Evolutionary conservation across 1,284 basidiomycete genomes (phyloP).

Genomic region (Pseudozyma thailandica): DNA sequence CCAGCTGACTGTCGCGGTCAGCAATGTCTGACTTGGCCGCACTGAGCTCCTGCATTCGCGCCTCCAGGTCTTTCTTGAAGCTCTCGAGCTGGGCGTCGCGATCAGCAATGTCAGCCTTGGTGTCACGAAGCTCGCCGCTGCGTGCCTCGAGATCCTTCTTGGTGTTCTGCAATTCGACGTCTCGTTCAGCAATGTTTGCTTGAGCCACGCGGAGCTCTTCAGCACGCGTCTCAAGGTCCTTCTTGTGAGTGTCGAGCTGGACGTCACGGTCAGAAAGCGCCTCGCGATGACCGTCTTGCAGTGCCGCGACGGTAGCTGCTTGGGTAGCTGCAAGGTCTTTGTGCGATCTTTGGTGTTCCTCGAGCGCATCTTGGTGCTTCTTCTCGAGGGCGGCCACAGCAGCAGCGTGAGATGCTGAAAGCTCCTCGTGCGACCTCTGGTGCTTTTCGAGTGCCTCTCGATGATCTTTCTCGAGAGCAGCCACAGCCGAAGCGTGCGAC

Average conservation of each 20-base stretch:
- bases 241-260: conserved; percentile 13
- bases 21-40: conserved; percentile 27
- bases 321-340: conserved; percentile 21
- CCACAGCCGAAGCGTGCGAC: conserved; percentile 2
- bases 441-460: conserved; percentile 5
- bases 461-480: conserved; percentile 1
- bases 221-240: conserved; percentile 10
- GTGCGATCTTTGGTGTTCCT: conserved; percentile 18
- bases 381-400: conserved; percentile 20
- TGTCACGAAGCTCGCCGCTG: conserved; percentile 15
- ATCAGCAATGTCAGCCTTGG: conserved; percentile 20
- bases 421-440: conserved; percentile 8
- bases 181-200: conserved; percentile 9
- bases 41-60: conserved; percentile 19
- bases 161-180: conserved; percentile 11
- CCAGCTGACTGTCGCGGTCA: conserved; percentile 6
- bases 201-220: conserved; percentile 14
- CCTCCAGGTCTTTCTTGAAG: conserved; percentile 8
- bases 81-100: conserved; percentile 16
- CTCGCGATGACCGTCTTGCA: conserved; percentile 27
- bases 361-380: conserved; percentile 15
- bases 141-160: conserved; percentile 14
- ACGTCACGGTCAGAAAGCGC: conserved; percentile 21
- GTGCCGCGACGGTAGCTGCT: conserved; percentile 18
- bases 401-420: conserved; percentile 16